Evolutionary conservation across 1,284 basidiomycete species (phyloP).

Genomic region (Ceratobasidium sp.): DNA sequence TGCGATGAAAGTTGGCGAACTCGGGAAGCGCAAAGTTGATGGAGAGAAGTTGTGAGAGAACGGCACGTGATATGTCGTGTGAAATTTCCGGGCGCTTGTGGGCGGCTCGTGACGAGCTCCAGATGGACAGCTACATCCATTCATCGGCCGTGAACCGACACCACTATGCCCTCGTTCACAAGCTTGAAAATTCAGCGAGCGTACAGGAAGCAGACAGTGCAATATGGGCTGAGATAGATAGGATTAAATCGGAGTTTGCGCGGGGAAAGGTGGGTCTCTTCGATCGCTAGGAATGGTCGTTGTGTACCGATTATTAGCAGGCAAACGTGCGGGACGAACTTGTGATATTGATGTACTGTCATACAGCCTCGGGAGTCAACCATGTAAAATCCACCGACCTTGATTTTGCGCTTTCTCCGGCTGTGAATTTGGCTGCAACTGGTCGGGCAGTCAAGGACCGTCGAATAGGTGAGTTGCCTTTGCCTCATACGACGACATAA

Average conservation of each 20-base stretch:
- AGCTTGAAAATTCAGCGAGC: constrained; percentile 65
- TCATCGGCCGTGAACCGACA: constrained; percentile 75
- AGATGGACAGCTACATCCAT: constrained; percentile 32
- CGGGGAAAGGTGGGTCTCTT: constrained; percentile 7
- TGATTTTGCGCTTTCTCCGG: constrained; percentile 72
- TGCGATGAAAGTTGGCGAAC: too few species aligned
- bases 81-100: constrained; percentile 13
- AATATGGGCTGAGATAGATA: constrained; percentile 62
- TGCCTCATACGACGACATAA: neutral
- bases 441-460: constrained; percentile 67
- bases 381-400: constrained; percentile 54
- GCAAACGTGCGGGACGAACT: constrained; percentile 48
- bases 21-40: neutral
- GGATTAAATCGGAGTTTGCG: constrained; percentile 47
- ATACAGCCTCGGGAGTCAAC: constrained; percentile 55
- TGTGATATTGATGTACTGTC: constrained; percentile 71
- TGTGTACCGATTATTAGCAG: constrained; percentile 48
- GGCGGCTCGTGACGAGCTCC: neutral
- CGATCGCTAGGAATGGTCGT: neutral
- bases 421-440: constrained; percentile 72
- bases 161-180: constrained; percentile 73
- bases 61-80: neutral
- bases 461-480: constrained; percentile 62
- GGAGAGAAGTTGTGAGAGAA: neutral
- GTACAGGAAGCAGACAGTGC: constrained; percentile 63